phyloP scores from a whole-genome alignment of 164 flowering plant genomes.

The Houttuynia cordata region DNA sequence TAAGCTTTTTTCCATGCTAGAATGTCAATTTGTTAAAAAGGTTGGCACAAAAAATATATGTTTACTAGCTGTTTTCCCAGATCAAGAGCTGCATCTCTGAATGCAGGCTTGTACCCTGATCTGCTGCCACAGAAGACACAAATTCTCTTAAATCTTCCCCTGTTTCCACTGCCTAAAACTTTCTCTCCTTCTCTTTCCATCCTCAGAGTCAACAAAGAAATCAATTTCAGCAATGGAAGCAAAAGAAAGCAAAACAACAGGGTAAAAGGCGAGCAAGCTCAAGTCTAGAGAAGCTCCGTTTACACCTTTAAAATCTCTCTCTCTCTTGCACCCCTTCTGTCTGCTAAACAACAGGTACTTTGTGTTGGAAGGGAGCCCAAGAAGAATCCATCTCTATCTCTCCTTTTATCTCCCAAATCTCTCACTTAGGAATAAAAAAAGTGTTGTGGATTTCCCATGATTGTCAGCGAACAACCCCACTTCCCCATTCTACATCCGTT shows the following conservation, averaged over 20 bases:
- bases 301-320: conserved; percentile 7
- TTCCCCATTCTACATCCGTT: background rate
- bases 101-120: conserved; percentile 44
- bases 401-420: conserved; percentile 10
- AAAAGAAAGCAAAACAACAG: background rate
- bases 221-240: too few species aligned
- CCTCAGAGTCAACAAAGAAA: background rate
- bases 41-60: background rate
- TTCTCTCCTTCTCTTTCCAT: conserved; percentile 10
- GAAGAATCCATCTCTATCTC: conserved; percentile 23
- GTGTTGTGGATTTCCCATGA: background rate
- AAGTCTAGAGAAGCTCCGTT: background rate
- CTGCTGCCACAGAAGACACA: conserved; percentile 79
- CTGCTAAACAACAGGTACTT: conserved; percentile 22
- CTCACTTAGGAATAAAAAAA: background rate
- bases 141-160: conserved; percentile 37
- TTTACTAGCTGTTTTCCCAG: conserved; percentile 56
- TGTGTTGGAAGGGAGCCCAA: conserved; percentile 27
- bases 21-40: background rate
- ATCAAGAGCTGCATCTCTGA: conserved; percentile 58
- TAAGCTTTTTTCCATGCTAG: too few species aligned
- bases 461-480: background rate
- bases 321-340: conserved; percentile 20
- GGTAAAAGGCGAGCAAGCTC: background rate
- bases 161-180: conserved; percentile 17